A percentile compares a stretch with the other conserved stretches of the same genome.
Evolutionary conservation across 345 rosid species (phyloP).

Genomic region (Aquilaria malaccensis): DNA sequence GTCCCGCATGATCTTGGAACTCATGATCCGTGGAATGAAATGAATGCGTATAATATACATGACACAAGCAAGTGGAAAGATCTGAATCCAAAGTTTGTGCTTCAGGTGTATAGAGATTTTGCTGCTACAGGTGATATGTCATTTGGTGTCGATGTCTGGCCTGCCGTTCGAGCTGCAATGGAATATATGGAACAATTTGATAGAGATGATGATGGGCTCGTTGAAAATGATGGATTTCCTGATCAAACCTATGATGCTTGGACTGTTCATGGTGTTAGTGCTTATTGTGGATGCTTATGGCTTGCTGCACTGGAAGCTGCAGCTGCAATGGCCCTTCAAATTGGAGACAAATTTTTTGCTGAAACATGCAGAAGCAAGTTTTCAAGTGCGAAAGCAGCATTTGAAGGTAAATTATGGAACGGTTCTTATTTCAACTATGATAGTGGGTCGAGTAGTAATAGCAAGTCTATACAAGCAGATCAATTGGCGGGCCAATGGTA

Average conservation of each 20-base stretch:
- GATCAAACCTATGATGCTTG: constrained; percentile 91
- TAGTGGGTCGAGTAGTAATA: constrained; percentile 72
- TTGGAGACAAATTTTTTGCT: constrained; percentile 77
- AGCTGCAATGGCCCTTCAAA: constrained; percentile 73
- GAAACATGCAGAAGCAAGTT: constrained; percentile 69
- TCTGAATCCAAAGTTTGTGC: constrained; percentile 86
- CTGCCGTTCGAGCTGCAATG: constrained; percentile 90
- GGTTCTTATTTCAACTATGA: constrained; percentile 84
- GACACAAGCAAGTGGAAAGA: constrained; percentile 93
- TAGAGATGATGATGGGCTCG: constrained; percentile 69
- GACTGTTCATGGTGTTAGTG: constrained; percentile 90
- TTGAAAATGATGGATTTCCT: constrained; percentile 90
- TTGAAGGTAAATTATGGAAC: constrained; percentile 77
- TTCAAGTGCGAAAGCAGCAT: constrained; percentile 53
- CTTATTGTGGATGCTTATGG: constrained; percentile 91
- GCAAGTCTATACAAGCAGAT: constrained; percentile 91
- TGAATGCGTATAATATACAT: constrained; percentile 93
- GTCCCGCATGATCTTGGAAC: constrained; percentile 92
- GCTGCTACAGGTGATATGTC: constrained; percentile 86
- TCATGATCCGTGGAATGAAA: constrained; percentile 93
- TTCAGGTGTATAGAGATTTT: constrained; percentile 88
- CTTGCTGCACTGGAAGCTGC: constrained; percentile 92
- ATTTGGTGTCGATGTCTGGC: constrained; percentile 92
- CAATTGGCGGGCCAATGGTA: constrained; percentile 96
- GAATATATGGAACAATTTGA: constrained; percentile 95